Percentiles rank a stretch among this genome's conserved stretches.
Evolutionary conservation across 2,329 filamentous ascomycete species (phyloP).

Genomic region (Neonectria faginata): DNA sequence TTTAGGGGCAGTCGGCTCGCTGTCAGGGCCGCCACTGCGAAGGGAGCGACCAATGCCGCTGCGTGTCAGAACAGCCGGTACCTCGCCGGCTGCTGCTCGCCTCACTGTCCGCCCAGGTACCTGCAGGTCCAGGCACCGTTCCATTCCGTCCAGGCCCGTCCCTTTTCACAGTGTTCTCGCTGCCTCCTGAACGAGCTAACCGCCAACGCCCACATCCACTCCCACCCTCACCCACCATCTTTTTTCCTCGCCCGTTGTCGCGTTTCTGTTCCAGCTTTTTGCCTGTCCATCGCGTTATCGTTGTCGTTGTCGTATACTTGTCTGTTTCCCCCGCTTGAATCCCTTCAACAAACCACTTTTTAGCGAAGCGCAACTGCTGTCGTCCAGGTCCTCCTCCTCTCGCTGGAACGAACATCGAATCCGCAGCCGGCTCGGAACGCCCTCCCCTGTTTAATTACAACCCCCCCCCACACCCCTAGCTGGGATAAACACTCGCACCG

Average conservation of each 20-base stretch:
- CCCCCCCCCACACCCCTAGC: conserved; percentile 43
- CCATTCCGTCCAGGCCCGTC: background rate
- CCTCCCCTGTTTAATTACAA: conserved; percentile 45
- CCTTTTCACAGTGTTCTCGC: background rate
- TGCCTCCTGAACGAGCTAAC: conserved; percentile 20
- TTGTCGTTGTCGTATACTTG: conserved; percentile 14
- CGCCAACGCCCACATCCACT: conserved; percentile 18
- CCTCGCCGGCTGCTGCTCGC: background rate
- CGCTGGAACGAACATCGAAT: conserved; percentile 43
- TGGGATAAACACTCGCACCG: conserved; percentile 41
- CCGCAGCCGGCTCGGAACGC: conserved; percentile 37
- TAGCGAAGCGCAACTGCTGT: conserved; percentile 18
- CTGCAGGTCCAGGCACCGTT: conserved; percentile 7
- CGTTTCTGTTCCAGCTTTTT: conserved; percentile 13
- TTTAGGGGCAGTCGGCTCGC: background rate
- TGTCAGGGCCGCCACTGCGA: background rate
- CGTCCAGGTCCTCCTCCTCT: conserved; percentile 25
- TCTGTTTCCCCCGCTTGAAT: conserved; percentile 12
- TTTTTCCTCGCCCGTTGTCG: conserved; percentile 24
- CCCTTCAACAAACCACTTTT: conserved; percentile 1
- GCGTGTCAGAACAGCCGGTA: background rate
- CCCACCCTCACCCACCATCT: conserved; percentile 4
- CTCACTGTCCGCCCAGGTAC: background rate
- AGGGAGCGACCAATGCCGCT: background rate
- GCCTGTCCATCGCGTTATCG: conserved; percentile 5